phyloP scores from a whole-genome alignment of 495 filamentous ascomycete genomes.

The Aspergillus homomorphus region DNA sequence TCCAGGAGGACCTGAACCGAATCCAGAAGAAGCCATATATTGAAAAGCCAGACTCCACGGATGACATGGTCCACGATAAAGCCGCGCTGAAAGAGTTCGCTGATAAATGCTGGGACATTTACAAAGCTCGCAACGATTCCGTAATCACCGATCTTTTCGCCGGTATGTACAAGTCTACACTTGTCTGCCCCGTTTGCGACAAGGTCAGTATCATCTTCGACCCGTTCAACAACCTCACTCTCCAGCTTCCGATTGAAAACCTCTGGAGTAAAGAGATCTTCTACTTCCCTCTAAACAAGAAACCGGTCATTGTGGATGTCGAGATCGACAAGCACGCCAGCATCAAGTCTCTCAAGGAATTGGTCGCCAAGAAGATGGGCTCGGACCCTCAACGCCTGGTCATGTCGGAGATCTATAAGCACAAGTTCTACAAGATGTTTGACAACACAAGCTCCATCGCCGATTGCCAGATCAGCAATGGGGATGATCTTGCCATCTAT shows the following conservation, averaged over 20 bases:
- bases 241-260: conserved; percentile 83
- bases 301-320: conserved; percentile 69
- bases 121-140: conserved; percentile 89
- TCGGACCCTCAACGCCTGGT: conserved; percentile 57
- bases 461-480: conserved; percentile 59
- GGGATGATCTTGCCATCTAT: conserved; percentile 68
- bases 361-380: conserved; percentile 65
- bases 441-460: conserved; percentile 61
- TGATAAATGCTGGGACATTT: conserved; percentile 82
- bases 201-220: conserved; percentile 99
- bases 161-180: conserved; percentile 95
- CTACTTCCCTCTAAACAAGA: conserved; percentile 66
- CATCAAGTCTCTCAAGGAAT: conserved; percentile 71
- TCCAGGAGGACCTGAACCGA: conserved; percentile 93
- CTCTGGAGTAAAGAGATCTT: conserved; percentile 68
- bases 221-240: conserved; percentile 90
- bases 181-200: conserved; percentile 83
- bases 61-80: conserved; percentile 87
- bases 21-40: conserved; percentile 96
- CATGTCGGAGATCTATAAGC: conserved; percentile 72
- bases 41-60: conserved; percentile 95
- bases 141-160: conserved; percentile 92
- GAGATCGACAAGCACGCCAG: conserved; percentile 82
- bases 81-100: conserved; percentile 77
- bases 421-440: conserved; percentile 80